Evolutionary conservation across 805 yeast genomes (phyloP).

Genomic region (Priceomyces castillae): DNA sequence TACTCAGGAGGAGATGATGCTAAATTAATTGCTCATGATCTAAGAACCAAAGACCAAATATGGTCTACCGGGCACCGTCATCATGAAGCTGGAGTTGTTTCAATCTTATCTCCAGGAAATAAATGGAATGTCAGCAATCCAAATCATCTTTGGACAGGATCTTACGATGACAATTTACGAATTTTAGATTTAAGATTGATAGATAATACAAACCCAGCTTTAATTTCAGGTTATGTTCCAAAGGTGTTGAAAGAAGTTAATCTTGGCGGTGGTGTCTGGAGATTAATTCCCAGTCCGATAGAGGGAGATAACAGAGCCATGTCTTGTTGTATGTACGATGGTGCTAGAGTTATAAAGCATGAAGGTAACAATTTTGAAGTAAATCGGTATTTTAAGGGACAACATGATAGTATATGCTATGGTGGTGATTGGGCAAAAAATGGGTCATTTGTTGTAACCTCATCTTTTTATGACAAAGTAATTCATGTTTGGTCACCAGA

Average conservation of each 20-base stretch:
- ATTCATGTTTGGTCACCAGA: constrained; percentile 68
- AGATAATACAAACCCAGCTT: constrained; percentile 35
- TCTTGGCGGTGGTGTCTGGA: constrained; percentile 95
- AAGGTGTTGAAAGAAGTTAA: constrained; percentile 41
- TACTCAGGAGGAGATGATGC: constrained; percentile 94
- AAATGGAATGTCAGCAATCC: constrained; percentile 46
- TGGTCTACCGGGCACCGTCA: constrained; percentile 48
- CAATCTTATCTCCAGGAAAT: constrained; percentile 52
- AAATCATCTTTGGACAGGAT: constrained; percentile 74
- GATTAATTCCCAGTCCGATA: constrained; percentile 63
- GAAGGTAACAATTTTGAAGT: constrained; percentile 24
- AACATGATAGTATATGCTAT: constrained; percentile 90
- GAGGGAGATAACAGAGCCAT: constrained; percentile 48
- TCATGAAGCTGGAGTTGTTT: constrained; percentile 90
- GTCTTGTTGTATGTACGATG: constrained; percentile 94
- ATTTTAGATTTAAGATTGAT: constrained; percentile 63
- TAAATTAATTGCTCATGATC: constrained; percentile 69
- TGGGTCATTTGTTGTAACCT: constrained; percentile 59
- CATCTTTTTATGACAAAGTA: constrained; percentile 87
- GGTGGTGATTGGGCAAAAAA: constrained; percentile 84
- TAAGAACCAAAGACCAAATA: constrained; percentile 36
- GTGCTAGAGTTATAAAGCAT: constrained; percentile 64
- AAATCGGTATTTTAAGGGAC: constrained; percentile 50
- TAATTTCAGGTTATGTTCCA: constrained; percentile 52
- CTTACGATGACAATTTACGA: constrained; percentile 81